These are phyloP conservation scores for Vaccinium myrtillus DNA, from an alignment of 148 eudicot species.

Conservation along the genomic window DNA sequence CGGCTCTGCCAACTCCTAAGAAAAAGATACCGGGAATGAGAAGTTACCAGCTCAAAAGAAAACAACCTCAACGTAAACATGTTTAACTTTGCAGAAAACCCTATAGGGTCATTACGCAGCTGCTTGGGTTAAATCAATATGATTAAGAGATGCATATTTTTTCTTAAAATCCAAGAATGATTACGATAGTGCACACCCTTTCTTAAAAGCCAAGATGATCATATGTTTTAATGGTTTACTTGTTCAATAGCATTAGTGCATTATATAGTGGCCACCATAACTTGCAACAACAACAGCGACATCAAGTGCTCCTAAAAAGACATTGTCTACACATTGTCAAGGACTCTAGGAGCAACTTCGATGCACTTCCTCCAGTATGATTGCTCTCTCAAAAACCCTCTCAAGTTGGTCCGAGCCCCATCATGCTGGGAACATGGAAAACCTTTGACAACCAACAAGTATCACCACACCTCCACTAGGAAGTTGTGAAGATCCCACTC, in stretches of 20 bases:
- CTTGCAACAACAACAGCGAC: neutral
- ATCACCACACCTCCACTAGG: neutral
- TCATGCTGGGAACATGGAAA: neutral
- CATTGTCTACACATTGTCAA: neutral
- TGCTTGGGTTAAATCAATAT: neutral
- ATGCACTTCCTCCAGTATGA: neutral
- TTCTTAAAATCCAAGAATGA: neutral
- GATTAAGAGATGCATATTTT: neutral
- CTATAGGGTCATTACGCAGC: neutral
- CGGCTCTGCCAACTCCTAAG: constrained; percentile 92
- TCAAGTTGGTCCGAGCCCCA: neutral
- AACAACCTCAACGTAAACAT: neutral
- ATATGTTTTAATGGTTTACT: neutral
- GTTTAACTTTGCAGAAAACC: neutral
- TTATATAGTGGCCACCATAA: neutral
- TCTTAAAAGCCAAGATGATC: neutral
- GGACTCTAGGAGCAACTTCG: neutral
- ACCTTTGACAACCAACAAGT: neutral
- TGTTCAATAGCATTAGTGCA: neutral
- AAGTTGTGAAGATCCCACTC: neutral
- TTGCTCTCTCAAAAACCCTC: neutral
- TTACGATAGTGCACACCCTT: neutral
- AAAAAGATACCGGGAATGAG: neutral
- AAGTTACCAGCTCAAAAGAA: neutral
- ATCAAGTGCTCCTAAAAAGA: neutral